Conservation (phyloP, 2,329 filamentous ascomycete species). For the Xylaria sp. region DNA sequence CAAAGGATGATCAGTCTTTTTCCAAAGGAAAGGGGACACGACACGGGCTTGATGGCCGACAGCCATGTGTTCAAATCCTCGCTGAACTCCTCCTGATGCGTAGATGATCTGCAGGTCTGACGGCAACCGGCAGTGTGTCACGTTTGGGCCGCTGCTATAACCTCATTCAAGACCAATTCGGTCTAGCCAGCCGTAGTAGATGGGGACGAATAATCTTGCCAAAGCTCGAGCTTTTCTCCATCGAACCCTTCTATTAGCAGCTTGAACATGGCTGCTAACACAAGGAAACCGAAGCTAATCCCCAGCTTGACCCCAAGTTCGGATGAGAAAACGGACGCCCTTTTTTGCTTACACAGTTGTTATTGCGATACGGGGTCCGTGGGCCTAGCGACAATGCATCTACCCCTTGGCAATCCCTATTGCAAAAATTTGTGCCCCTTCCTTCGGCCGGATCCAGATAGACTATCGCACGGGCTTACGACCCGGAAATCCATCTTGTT, state of each 20-base stretch:
- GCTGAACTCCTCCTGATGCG: conserved; percentile 23
- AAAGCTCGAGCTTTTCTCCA: background rate
- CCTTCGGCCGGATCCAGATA: conserved; percentile 30
- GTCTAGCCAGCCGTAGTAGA: background rate
- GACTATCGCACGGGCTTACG: conserved; percentile 28
- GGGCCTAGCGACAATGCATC: conserved; percentile 14
- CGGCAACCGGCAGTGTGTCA: conserved; percentile 33
- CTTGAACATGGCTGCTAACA: background rate
- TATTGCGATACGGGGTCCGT: conserved; percentile 20
- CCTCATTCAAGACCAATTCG: conserved; percentile 19
- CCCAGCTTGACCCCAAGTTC: background rate
- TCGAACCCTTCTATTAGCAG: background rate
- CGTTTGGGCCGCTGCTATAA: conserved; percentile 32
- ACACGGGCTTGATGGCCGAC: conserved; percentile 26
- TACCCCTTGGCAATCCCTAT: conserved; percentile 21
- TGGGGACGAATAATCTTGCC: background rate
- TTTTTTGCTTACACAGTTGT: background rate
- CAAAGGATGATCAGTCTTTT: conserved; percentile 4
- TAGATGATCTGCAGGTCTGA: conserved; percentile 32
- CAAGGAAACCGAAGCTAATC: background rate
- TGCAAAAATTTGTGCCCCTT: background rate
- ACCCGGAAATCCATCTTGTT: conserved; percentile 33
- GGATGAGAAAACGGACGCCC: background rate
- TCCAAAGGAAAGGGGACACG: conserved; percentile 2
- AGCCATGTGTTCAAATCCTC: conserved; percentile 35